Evolutionary conservation across 2,329 filamentous ascomycete species (phyloP).

Genomic region (Epicoccum sorghinum): DNA sequence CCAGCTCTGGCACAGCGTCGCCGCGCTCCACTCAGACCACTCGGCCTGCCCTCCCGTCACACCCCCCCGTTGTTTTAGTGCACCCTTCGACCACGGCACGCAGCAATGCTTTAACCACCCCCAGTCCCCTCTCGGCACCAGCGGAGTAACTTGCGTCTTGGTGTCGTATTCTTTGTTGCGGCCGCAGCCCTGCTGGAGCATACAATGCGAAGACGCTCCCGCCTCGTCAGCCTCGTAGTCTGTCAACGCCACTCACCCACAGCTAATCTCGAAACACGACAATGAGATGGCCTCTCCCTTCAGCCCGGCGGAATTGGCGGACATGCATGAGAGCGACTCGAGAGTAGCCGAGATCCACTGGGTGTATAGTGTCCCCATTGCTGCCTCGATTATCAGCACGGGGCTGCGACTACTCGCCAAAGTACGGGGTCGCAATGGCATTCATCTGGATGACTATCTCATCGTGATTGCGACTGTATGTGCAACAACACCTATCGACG

Average conservation of each 20-base stretch:
- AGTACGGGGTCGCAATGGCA: constrained; percentile 37
- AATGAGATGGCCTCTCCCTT: constrained; percentile 31
- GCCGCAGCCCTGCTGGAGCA: neutral
- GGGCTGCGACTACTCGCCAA: constrained; percentile 39
- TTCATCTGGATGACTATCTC: constrained; percentile 42
- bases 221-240: constrained; percentile 11
- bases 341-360: constrained; percentile 39
- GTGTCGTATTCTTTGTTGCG: neutral
- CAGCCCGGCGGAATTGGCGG: constrained; percentile 35
- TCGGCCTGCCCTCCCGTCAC: constrained; percentile 5
- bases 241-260: constrained; percentile 11
- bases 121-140: neutral
- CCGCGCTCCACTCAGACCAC: constrained; percentile 4
- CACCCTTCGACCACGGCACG: constrained; percentile 7
- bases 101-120: constrained; percentile 3
- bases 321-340: constrained; percentile 36
- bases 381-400: constrained; percentile 32
- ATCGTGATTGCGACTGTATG: constrained; percentile 41
- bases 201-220: constrained; percentile 12
- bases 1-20: constrained; percentile 3
- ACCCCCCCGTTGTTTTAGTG: constrained; percentile 7
- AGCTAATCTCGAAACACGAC: constrained; percentile 4
- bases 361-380: constrained; percentile 42
- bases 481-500: too few species aligned
- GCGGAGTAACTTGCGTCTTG: neutral